Conservation (phyloP, 768 basidiomycete genomes). For the Boletus pseudopeckii region DNA sequence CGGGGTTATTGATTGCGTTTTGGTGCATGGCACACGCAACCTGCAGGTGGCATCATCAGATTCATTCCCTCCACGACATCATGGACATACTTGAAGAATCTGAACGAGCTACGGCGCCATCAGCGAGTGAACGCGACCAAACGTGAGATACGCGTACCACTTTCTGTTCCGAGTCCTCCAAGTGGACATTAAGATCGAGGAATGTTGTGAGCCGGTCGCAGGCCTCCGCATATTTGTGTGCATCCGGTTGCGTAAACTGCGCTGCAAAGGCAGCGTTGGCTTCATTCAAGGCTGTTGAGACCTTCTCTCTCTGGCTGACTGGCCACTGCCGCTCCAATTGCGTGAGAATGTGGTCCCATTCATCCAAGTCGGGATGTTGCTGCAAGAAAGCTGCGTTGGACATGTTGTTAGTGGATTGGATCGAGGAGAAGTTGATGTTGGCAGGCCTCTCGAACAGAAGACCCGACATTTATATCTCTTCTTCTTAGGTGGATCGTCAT, state of each 20-base stretch:
- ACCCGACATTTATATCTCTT: constrained; percentile 8
- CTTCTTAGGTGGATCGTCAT: not conserved
- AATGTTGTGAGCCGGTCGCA: constrained; percentile 14
- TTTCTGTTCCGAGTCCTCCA: constrained; percentile 11
- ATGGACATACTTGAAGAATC: constrained; percentile 16
- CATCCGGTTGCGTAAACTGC: constrained; percentile 16
- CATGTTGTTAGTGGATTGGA: constrained; percentile 3
- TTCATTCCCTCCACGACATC: not conserved
- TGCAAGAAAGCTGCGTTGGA: not conserved
- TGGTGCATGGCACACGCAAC: constrained; percentile 25
- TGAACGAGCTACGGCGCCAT: constrained; percentile 14
- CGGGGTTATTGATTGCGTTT: constrained; percentile 16
- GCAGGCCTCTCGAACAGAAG: not conserved
- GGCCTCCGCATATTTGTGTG: not conserved
- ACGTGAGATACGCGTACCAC: constrained; percentile 2
- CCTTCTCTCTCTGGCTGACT: not conserved
- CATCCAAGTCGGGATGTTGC: not conserved
- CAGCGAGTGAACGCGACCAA: not conserved
- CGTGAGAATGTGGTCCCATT: not conserved
- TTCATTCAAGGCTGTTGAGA: constrained; percentile 6
- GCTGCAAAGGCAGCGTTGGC: constrained; percentile 13
- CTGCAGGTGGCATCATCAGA: constrained; percentile 7
- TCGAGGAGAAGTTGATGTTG: not conserved
- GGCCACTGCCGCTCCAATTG: not conserved
- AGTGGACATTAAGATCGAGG: not conserved